Evolutionary conservation across 257 asterid genomes (phyloP).

Genomic region (Fraxinus pennsylvanica): DNA sequence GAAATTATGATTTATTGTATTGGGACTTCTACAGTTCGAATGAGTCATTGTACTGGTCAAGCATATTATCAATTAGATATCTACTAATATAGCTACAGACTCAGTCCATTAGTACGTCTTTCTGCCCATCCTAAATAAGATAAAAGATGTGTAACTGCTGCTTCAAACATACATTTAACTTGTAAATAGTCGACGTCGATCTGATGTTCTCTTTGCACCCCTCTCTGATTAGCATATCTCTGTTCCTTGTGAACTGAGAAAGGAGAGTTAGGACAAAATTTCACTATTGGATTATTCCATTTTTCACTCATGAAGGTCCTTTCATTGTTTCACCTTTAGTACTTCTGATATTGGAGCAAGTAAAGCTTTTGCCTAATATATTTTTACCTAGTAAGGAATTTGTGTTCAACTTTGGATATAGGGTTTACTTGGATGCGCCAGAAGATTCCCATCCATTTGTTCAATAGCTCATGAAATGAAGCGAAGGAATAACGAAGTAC

Average conservation of each 20-base stretch:
- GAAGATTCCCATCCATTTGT: constrained; percentile 25
- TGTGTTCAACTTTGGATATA: constrained; percentile 7
- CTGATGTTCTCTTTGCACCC: not conserved
- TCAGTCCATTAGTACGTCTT: not conserved
- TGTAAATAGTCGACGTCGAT: not conserved
- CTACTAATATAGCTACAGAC: not conserved
- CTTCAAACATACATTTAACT: not conserved
- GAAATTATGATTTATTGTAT: not conserved
- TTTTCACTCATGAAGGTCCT: not conserved
- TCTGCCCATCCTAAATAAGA: not conserved
- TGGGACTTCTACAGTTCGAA: not conserved
- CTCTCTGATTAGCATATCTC: not conserved
- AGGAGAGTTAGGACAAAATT: not conserved
- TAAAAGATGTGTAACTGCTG: not conserved
- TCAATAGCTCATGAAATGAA: constrained; percentile 48
- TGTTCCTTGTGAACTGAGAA: not conserved
- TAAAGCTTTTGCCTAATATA: not conserved
- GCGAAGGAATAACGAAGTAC: constrained; percentile 47
- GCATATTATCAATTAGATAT: not conserved
- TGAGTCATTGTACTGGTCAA: not conserved
- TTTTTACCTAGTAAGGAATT: not conserved
- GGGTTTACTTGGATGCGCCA: constrained; percentile 37
- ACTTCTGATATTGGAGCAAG: not conserved
- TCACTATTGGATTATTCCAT: not conserved
- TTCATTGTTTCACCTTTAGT: not conserved